Evolutionary conservation across 2,329 filamentous ascomycete genomes (phyloP).

Genomic region (Fusarium verrucosum): DNA sequence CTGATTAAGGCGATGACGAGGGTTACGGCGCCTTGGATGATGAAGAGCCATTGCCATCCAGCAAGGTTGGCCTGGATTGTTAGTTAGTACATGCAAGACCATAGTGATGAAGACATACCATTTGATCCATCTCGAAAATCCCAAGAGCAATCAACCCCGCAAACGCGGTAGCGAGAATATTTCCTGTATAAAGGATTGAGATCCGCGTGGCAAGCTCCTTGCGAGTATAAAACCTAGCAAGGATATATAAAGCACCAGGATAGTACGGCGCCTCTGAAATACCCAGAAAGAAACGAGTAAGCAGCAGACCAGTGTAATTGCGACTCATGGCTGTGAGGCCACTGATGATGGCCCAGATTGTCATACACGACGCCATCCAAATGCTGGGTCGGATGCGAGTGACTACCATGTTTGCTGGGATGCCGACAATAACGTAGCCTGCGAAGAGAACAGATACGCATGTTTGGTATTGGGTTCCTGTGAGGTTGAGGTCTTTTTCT

Average conservation of each 20-base stretch:
- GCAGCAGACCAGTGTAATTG: slow-evolving; percentile 59
- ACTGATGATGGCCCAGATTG: slow-evolving; percentile 58
- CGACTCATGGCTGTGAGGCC: slow-evolving; percentile 57
- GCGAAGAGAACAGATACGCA: slow-evolving; percentile 47
- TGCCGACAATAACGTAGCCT: slow-evolving; percentile 57
- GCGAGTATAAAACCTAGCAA: slow-evolving; percentile 65
- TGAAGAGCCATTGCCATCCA: slow-evolving; percentile 62
- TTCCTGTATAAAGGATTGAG: slow-evolving; percentile 56
- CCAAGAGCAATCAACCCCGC: slow-evolving; percentile 56
- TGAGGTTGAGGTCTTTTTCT: slow-evolving; percentile 42
- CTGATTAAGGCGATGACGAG: slow-evolving; percentile 35
- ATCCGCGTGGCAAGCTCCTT: slow-evolving; percentile 56
- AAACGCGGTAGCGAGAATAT: slow-evolving; percentile 50
- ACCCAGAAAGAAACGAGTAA: slow-evolving; percentile 55
- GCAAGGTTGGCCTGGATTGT: slow-evolving; percentile 24
- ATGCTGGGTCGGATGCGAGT: slow-evolving; percentile 52
- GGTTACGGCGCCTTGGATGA: slow-evolving; percentile 66
- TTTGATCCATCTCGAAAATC: slow-evolving; percentile 47
- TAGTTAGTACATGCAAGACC: rapidly evolving
- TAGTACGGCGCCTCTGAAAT: slow-evolving; percentile 55
- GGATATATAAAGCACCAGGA: slow-evolving; percentile 51
- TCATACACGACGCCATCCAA: slow-evolving; percentile 54
- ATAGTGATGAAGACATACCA: not conserved
- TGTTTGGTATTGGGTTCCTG: slow-evolving; percentile 44
- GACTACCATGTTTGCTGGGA: slow-evolving; percentile 56